Evolutionary conservation across 768 basidiomycete genomes (phyloP).

Genomic region (Dendrothele bispora): DNA sequence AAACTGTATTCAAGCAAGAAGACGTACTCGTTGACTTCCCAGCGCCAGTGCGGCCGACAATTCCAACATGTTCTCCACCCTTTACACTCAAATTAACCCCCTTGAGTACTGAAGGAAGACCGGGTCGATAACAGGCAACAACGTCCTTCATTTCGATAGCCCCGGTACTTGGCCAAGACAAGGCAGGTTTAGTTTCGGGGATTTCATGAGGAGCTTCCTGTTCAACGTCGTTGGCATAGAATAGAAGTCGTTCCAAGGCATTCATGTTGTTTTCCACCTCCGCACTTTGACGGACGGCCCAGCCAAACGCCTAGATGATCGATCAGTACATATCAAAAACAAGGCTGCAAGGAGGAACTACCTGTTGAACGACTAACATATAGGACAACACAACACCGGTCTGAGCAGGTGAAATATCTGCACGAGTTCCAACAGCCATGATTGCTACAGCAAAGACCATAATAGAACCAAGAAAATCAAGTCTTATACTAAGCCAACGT

Average conservation of each 20-base stretch:
- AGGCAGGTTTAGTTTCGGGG: slow-evolving; percentile 42
- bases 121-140: slow-evolving; percentile 58
- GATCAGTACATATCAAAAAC: too few species aligned
- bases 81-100: slow-evolving; percentile 55
- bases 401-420: too few species aligned
- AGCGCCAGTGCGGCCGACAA: slow-evolving; percentile 36
- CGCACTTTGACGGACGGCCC: too few species aligned
- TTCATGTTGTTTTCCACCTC: slow-evolving; percentile 80
- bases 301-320: too few species aligned
- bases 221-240: too few species aligned
- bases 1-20: background rate
- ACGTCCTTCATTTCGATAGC: slow-evolving; percentile 56
- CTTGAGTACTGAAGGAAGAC: slow-evolving; percentile 64
- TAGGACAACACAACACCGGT: too few species aligned
- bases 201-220: slow-evolving; percentile 60
- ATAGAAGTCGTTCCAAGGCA: slow-evolving; percentile 67
- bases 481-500: too few species aligned
- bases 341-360: too few species aligned
- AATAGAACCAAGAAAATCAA: too few species aligned
- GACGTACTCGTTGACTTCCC: slow-evolving; percentile 29
- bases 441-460: too few species aligned
- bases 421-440: too few species aligned
- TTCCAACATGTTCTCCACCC: slow-evolving; percentile 55
- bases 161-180: slow-evolving; percentile 54
- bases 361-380: too few species aligned